Evolutionary conservation across 345 rosid genomes (phyloP).

Genomic region (Citrus maxima): DNA sequence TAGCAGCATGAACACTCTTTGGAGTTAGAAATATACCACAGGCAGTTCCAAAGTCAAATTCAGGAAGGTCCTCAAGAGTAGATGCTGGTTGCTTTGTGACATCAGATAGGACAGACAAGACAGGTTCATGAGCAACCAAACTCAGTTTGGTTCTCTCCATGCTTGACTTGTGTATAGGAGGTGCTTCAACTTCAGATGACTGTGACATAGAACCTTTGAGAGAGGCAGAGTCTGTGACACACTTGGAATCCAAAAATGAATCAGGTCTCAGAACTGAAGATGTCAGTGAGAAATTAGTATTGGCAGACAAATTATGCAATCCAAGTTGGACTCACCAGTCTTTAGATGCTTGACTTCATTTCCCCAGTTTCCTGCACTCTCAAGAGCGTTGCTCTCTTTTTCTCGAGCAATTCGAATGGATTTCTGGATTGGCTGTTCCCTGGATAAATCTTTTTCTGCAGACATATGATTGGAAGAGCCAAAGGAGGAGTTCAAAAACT

Average conservation of each 20-base stretch:
- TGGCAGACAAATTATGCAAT: slow-evolving; percentile 7
- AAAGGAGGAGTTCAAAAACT: slow-evolving; percentile 8
- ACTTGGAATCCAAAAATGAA: neutral
- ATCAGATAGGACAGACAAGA: neutral
- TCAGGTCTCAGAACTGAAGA: slow-evolving; percentile 9
- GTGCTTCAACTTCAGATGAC: slow-evolving; percentile 13
- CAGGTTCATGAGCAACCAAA: slow-evolving; percentile 3
- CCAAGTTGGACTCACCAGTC: slow-evolving; percentile 9
- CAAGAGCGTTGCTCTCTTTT: slow-evolving; percentile 1
- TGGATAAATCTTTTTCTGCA: slow-evolving; percentile 1
- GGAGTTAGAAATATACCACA: slow-evolving; percentile 1
- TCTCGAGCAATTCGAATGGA: slow-evolving; percentile 8
- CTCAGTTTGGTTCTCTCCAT: slow-evolving; percentile 4
- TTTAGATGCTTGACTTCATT: neutral
- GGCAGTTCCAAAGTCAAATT: slow-evolving; percentile 20
- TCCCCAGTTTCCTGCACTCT: neutral
- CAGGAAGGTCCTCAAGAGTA: slow-evolving; percentile 22
- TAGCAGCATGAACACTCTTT: neutral
- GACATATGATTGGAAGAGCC: slow-evolving; percentile 6
- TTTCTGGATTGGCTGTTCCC: neutral
- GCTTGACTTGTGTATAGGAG: neutral
- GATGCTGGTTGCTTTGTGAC: neutral
- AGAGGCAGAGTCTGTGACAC: neutral
- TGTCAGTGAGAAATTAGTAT: slow-evolving; percentile 3
- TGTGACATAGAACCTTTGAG: neutral